Evolutionary conservation across 768 basidiomycete species (phyloP).

Genomic region (Russula compacta): DNA sequence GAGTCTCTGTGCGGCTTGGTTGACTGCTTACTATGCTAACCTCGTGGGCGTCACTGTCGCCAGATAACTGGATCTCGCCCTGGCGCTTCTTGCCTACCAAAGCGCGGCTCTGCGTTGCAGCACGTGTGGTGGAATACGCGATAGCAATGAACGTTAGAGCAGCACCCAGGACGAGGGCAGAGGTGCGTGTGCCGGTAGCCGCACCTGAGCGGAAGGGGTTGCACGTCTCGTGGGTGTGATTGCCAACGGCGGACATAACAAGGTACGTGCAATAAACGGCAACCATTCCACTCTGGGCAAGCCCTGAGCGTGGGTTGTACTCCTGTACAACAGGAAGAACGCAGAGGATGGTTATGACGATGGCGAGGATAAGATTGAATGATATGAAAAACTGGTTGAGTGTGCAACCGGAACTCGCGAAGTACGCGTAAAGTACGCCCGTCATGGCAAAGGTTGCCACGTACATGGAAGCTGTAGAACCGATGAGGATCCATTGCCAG

Average conservation of each 20-base stretch:
- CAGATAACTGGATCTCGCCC: constrained; percentile 53
- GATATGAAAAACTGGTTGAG: constrained; percentile 98
- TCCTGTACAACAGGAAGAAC: constrained; percentile 85
- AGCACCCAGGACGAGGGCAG: constrained; percentile 83
- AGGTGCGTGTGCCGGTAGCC: constrained; percentile 60
- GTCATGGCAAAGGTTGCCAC: constrained; percentile 77
- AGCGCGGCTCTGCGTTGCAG: constrained; percentile 91
- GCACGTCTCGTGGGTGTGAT: constrained; percentile 79
- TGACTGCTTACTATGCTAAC: constrained; percentile 73
- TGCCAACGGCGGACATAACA: constrained; percentile 85
- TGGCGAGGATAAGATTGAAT: constrained; percentile 75
- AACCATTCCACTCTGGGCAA: constrained; percentile 96
- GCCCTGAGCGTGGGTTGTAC: constrained; percentile 85
- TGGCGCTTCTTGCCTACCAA: constrained; percentile 67
- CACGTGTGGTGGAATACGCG: constrained; percentile 92
- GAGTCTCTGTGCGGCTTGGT: constrained; percentile 74
- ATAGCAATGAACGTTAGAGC: constrained; percentile 97
- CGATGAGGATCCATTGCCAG: constrained; percentile 95
- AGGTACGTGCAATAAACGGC: constrained; percentile 96
- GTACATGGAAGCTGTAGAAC: constrained; percentile 88
- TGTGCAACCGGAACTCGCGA: constrained; percentile 76
- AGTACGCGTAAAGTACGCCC: constrained; percentile 84
- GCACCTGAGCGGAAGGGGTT: constrained; percentile 68
- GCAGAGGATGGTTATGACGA: constrained; percentile 73
- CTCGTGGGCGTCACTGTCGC: constrained; percentile 51